Evolutionary conservation across 371 early-diverging fungal genomes (phyloP), one percentile per base, ranked within the genome.

Genomic region (Lichtheimia hyalospora): DNA sequence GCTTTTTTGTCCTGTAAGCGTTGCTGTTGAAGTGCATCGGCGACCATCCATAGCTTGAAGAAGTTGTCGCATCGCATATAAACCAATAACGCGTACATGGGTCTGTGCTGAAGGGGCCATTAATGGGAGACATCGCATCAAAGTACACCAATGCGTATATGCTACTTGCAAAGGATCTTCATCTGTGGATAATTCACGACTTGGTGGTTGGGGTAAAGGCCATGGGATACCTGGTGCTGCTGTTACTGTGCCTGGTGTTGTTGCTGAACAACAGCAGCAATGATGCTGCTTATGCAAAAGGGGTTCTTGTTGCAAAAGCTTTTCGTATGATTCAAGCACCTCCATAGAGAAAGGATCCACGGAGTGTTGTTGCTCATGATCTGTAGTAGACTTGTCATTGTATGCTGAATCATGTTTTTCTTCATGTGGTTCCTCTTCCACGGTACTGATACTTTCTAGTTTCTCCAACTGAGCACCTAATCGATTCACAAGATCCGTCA

Each of bases 101-200:
- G 54, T 43, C 40, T 67, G 65, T 8, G 77, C 57, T 5, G 52
- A 58, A 8, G 71, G 49, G 39, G 67, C 71, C 68, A 71, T 62
- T 18, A 63, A 27, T 2, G 77, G 77, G 18, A 76, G 44, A 40
- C 74, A 76, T 0, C 74, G 64, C 62, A 76, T 55, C 28, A 76
- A 54, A 5, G 74, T 73, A 28, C 77, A 76, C 77, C 77, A 76
- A 34, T 73, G 67, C 0, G 68, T 57, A 49, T 76, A 76, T 3
- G 61, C 60, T 46, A 34, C 28, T 34, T 59, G 49, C 40, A 59
- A 42, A 5, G 60, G 63, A 24, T 63, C 53, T 16, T 57, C 53
- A 18, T 44, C 43, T 10, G 10, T 34, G 34, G 34, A 34, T 34
- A 34, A 34, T 14, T 42, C 50, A 14, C 12, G 21, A 5, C 49